These are phyloP conservation scores for Dendrocalamus latiflorus DNA, from an alignment of 202 grass and related monocot species.

Conservation along the genomic window DNA sequence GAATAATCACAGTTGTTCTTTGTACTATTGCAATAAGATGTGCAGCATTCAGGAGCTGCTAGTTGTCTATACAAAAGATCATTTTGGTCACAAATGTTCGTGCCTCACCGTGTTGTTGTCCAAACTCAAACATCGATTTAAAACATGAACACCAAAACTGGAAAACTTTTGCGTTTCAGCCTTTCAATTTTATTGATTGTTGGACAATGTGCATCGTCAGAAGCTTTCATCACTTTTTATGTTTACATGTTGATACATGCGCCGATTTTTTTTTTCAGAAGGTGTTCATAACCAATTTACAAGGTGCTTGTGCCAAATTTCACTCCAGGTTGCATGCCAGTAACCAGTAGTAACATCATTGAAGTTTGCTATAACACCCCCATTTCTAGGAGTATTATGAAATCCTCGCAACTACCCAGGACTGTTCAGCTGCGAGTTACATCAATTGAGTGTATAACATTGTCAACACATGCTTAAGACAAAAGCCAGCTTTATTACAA, in stretches of 20 bases:
- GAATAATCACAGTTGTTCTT: constrained; percentile 5
- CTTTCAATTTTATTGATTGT: not conserved
- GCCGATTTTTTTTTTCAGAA: not conserved
- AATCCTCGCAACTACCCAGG: too few relatives aligned
- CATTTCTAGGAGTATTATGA: too few relatives aligned
- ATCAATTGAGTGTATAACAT: too few relatives aligned
- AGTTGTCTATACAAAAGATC: not conserved
- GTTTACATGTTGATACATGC: not conserved
- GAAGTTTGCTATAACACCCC: too few relatives aligned
- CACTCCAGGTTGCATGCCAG: not conserved
- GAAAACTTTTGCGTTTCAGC: not conserved
- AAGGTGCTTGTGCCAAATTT: not conserved
- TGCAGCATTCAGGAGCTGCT: constrained; percentile 4
- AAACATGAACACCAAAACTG: not conserved
- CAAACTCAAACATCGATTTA: not conserved
- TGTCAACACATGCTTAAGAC: too few relatives aligned
- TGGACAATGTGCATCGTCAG: not conserved
- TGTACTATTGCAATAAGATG: constrained; percentile 36
- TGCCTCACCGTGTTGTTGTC: not conserved
- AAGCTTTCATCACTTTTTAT: not conserved
- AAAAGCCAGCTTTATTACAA: too few relatives aligned
- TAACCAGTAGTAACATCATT: not conserved
- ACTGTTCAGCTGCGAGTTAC: too few relatives aligned
- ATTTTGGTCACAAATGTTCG: not conserved
- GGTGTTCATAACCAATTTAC: not conserved